Base-by-base conservation (phyloP, 176 grass and related monocot genomes). In the Zea luxurians region DNA sequence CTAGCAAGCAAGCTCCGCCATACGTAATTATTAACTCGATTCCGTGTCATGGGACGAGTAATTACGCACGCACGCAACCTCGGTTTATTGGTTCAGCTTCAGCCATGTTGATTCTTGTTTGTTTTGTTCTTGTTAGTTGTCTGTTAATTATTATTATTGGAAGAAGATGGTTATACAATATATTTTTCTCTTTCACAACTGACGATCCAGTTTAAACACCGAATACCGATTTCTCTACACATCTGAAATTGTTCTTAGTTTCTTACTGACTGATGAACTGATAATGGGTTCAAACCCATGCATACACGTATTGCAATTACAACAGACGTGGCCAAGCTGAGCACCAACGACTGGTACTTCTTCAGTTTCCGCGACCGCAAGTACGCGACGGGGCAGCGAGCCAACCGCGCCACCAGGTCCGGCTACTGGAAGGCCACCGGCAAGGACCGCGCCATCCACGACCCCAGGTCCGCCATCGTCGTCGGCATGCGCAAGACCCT, bases 371-470 rank as follows among this genome's bases (percentile, higher is more conserved):
- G 93, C 9, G 93, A 97, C 45, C 85, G 93, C 71, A 97, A 97
- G 73, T 97, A 97, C 16, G 90, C 93, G 13, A 97, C 93, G 1
- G 93, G 93, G 3, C 83, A 78, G 44, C 84, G 93, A 40, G 88
- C 90, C 6, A 96, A 96, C 78, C 87, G 93, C 21, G 93, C 93
- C 10, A 96, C 93, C 63, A 86, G 83, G 65, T 88, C 87, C 2
- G 93, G 93, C 35, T 96, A 96, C 45, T 96, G 93, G 93, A 96
- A 96, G 69, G 93, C 93, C 57, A 96, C 93, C 15, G 93, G 93
- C 18, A 96, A 92, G 77, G 93, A 96, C 73, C 76, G 93, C 10
- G 61, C 68, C 42, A 82, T 97, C 45, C 84, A 72, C 69, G 78
- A 84, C 53, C 73, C 77, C 27, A 84, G 59, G 71, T 34, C 10